A percentile compares a stretch with the other conserved stretches of the same genome.
Evolutionary conservation across 108 stramenopile species (phyloP).

Genomic region (Epithemia pelagica): DNA sequence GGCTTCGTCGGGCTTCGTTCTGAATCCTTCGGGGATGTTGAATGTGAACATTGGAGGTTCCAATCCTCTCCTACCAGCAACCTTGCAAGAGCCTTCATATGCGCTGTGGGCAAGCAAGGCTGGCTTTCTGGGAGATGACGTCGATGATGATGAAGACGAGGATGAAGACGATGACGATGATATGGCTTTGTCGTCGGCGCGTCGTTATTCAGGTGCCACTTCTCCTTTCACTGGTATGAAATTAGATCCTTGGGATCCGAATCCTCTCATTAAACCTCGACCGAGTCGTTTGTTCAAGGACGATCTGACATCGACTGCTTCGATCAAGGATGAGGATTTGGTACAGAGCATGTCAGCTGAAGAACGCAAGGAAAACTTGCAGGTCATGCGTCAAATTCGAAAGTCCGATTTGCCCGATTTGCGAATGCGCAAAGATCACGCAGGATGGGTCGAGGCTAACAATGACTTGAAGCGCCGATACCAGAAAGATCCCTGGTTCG

Average conservation of each 20-base stretch:
- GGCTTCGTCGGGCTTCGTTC: background rate
- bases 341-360: slow-evolving; percentile 53
- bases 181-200: slow-evolving; percentile 7
- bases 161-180: slow-evolving; percentile 31
- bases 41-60: background rate
- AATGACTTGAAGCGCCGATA: slow-evolving; percentile 46
- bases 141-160: slow-evolving; percentile 5
- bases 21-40: background rate
- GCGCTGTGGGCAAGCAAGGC: background rate
- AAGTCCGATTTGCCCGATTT: slow-evolving; percentile 52
- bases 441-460: slow-evolving; percentile 63
- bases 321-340: slow-evolving; percentile 35
- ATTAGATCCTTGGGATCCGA: slow-evolving; percentile 68
- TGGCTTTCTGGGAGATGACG: slow-evolving; percentile 5
- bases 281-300: slow-evolving; percentile 53
- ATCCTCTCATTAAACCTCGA: slow-evolving; percentile 77
- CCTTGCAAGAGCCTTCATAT: background rate
- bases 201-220: slow-evolving; percentile 20
- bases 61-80: background rate
- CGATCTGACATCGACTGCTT: slow-evolving; percentile 8
- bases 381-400: slow-evolving; percentile 54
- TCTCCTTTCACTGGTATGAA: slow-evolving; percentile 50
- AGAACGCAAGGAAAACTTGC: slow-evolving; percentile 71
- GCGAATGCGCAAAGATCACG: slow-evolving; percentile 40
- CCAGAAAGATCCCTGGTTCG: slow-evolving; percentile 73